Evolutionary conservation across 1,284 basidiomycete genomes (phyloP).

Genomic region (Mycena citricolor): DNA sequence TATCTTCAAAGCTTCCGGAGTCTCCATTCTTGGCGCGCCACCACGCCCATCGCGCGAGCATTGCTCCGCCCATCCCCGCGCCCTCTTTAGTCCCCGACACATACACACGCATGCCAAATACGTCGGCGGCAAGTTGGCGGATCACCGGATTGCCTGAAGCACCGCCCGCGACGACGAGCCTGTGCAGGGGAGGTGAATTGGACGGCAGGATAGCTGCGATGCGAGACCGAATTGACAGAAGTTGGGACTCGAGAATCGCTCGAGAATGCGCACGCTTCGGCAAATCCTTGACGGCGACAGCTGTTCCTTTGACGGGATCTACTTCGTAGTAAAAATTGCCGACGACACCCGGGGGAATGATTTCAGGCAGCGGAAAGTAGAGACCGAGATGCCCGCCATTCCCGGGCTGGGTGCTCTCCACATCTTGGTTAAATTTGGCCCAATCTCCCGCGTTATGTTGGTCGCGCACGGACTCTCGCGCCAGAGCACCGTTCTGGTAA

Average conservation of each 20-base stretch:
- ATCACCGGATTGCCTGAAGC: constrained; percentile 76
- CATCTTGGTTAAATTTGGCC: constrained; percentile 70
- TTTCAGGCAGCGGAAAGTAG: constrained; percentile 82
- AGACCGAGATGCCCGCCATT: constrained; percentile 63
- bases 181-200: constrained; percentile 55
- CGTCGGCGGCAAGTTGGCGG: constrained; percentile 75
- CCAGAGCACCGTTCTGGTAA: constrained; percentile 83
- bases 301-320: constrained; percentile 17
- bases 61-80: constrained; percentile 68
- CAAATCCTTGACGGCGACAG: constrained; percentile 37
- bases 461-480: constrained; percentile 80
- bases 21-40: constrained; percentile 51
- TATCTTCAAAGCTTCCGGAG: constrained; percentile 60
- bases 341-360: constrained; percentile 73
- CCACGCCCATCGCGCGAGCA: constrained; percentile 70
- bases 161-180: constrained; percentile 81
- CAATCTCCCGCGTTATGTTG: constrained; percentile 63
- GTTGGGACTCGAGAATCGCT: constrained; percentile 86
- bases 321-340: constrained; percentile 65
- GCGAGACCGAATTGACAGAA: constrained; percentile 75
- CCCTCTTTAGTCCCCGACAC: constrained; percentile 67
- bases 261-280: constrained; percentile 62
- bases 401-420: constrained; percentile 58
- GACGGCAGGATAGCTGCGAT: constrained; percentile 66
- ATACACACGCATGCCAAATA: constrained; percentile 74